These are phyloP conservation scores for Leccinum variicolor DNA, from an alignment of 768 basidiomycete species.

Conservation along the genomic window DNA sequence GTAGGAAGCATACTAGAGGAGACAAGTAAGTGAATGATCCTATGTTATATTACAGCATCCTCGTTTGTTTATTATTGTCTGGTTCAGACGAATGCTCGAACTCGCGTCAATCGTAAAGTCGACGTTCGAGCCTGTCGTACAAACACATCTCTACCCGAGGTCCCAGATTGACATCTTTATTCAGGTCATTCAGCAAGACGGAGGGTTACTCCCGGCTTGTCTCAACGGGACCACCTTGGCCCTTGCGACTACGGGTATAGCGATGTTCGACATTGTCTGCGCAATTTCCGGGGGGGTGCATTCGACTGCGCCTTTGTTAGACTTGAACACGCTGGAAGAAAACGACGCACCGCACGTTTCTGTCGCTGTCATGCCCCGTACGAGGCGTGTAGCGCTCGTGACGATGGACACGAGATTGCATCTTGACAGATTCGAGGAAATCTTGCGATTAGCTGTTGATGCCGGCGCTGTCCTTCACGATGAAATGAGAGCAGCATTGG, in stretches of 20 bases:
- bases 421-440: conserved; percentile 88
- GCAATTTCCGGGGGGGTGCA: conserved; percentile 88
- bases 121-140: conserved; percentile 95
- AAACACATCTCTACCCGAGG: conserved; percentile 87
- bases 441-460: conserved; percentile 74
- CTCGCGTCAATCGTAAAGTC: conserved; percentile 83
- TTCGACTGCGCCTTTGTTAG: conserved; percentile 75
- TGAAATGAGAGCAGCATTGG: conserved; percentile 80
- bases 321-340: conserved; percentile 88
- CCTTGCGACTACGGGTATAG: conserved; percentile 85
- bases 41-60: neutral
- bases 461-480: conserved; percentile 73
- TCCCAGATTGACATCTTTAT: conserved; percentile 93
- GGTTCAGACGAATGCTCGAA: conserved; percentile 76
- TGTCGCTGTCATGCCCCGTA: conserved; percentile 85
- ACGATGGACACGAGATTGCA: conserved; percentile 94
- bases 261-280: conserved; percentile 87
- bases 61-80: conserved; percentile 2
- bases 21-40: conserved; percentile 69
- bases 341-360: conserved; percentile 85
- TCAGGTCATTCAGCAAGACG: conserved; percentile 92
- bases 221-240: conserved; percentile 96
- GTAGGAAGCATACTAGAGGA: conserved; percentile 68
- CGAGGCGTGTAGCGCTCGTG: conserved; percentile 81
- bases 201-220: conserved; percentile 83